These are phyloP conservation scores for Pichia nakasei DNA, from an alignment of 805 yeast species.

Conservation along the genomic window DNA sequence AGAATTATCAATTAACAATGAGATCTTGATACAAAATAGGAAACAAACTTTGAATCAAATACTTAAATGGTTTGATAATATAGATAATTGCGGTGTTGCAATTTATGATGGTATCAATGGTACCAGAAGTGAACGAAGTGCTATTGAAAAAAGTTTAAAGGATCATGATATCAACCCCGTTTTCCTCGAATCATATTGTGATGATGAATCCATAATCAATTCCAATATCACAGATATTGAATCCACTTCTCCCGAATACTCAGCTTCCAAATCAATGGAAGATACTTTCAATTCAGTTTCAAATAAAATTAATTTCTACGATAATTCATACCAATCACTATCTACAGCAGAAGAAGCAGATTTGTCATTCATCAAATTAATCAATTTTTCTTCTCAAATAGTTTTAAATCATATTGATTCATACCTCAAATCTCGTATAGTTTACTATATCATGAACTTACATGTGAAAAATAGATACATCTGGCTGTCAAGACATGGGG, in stretches of 20 bases:
- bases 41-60: constrained; percentile 66
- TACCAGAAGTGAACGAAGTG: constrained; percentile 59
- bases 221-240: constrained; percentile 70
- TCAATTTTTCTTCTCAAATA: constrained; percentile 83
- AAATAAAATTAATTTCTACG: constrained; percentile 66
- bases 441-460: constrained; percentile 90
- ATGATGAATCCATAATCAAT: constrained; percentile 67
- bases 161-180: constrained; percentile 73
- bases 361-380: constrained; percentile 76
- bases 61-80: constrained; percentile 77
- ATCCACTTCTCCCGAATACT: constrained; percentile 64
- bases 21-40: constrained; percentile 61
- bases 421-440: constrained; percentile 85
- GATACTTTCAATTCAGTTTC: constrained; percentile 65
- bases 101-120: constrained; percentile 91
- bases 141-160: constrained; percentile 47
- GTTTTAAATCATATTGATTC: constrained; percentile 81
- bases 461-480: constrained; percentile 88
- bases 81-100: constrained; percentile 73
- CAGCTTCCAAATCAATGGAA: constrained; percentile 57
- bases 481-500: constrained; percentile 95
- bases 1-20: constrained; percentile 35
- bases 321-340: constrained; percentile 69
- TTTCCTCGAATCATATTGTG: constrained; percentile 88
- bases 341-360: constrained; percentile 48